Evolutionary conservation across 2,329 filamentous ascomycete genomes (phyloP).

Genomic region (Phyllosticta citriasiana): DNA sequence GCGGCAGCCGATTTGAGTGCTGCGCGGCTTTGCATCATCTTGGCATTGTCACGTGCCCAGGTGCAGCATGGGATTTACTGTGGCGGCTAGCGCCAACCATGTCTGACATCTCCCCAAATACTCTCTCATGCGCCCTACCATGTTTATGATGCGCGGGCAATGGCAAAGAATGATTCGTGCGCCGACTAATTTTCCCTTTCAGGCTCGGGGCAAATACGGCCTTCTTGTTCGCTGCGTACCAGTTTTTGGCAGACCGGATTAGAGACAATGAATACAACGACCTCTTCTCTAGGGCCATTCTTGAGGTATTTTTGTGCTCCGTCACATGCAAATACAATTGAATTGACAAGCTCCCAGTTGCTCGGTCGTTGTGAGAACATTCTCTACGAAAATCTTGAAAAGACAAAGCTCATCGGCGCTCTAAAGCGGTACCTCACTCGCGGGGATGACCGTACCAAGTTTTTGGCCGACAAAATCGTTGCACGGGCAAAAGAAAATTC

Average conservation of each 20-base stretch:
- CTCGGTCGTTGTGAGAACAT: constrained; percentile 54
- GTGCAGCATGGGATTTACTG: background rate
- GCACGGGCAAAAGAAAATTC: constrained; percentile 32
- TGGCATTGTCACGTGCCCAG: background rate
- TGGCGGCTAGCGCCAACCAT: background rate
- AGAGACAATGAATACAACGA: constrained; percentile 37
- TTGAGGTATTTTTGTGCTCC: constrained; percentile 28
- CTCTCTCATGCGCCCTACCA: background rate
- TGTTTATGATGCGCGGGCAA: background rate
- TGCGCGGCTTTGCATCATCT: background rate
- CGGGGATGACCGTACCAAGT: constrained; percentile 55
- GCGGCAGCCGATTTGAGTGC: background rate
- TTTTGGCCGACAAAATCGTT: constrained; percentile 49
- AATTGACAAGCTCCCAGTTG: constrained; percentile 34
- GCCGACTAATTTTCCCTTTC: constrained; percentile 3
- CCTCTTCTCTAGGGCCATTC: constrained; percentile 30
- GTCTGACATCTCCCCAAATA: no score
- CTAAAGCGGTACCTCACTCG: constrained; percentile 54
- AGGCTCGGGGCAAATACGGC: constrained; percentile 25
- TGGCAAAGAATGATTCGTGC: background rate
- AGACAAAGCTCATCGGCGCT: constrained; percentile 56
- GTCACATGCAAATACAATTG: constrained; percentile 13
- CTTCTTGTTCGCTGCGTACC: constrained; percentile 38
- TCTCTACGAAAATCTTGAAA: constrained; percentile 49
- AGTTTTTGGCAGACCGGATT: constrained; percentile 39